Conservation (phyloP, 768 basidiomycete genomes). For the Psilocybe sp. region DNA sequence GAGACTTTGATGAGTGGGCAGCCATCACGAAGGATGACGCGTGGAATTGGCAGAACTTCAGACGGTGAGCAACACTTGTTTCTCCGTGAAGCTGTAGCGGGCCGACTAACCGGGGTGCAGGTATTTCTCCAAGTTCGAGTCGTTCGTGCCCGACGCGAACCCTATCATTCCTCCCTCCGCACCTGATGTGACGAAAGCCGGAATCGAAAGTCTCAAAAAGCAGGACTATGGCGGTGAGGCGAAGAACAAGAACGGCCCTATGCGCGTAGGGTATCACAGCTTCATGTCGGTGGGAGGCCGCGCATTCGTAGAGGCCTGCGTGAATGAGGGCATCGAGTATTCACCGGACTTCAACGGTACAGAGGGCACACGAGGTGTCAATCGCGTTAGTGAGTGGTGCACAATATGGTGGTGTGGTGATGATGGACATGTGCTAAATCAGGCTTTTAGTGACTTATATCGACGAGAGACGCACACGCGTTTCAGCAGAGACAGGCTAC, state of each 20-base stretch:
- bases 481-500: constrained; percentile 61
- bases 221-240: constrained; percentile 42
- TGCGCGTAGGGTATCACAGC: constrained; percentile 51
- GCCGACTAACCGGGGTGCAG: constrained; percentile 22
- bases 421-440: background rate
- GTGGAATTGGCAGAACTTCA: constrained; percentile 61
- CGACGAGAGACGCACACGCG: constrained; percentile 44
- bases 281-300: constrained; percentile 34
- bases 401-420: background rate
- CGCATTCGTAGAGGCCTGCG: constrained; percentile 52
- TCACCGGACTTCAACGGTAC: constrained; percentile 56
- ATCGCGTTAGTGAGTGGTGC: constrained; percentile 40
- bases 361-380: constrained; percentile 51
- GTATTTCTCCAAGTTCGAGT: constrained; percentile 68
- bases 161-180: too few relatives aligned
- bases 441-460: constrained; percentile 59
- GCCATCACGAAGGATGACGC: constrained; percentile 46
- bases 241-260: constrained; percentile 49
- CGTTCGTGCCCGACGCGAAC: constrained; percentile 27
- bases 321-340: constrained; percentile 47
- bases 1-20: constrained; percentile 70
- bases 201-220: constrained; percentile 35
- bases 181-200: too few relatives aligned
- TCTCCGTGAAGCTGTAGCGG: background rate
- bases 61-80: constrained; percentile 31